A percentile compares a stretch with the other conserved stretches of the same genome.
Conservation (phyloP, 2,329 filamentous ascomycete species). For the Xylariaceae sp. region DNA sequence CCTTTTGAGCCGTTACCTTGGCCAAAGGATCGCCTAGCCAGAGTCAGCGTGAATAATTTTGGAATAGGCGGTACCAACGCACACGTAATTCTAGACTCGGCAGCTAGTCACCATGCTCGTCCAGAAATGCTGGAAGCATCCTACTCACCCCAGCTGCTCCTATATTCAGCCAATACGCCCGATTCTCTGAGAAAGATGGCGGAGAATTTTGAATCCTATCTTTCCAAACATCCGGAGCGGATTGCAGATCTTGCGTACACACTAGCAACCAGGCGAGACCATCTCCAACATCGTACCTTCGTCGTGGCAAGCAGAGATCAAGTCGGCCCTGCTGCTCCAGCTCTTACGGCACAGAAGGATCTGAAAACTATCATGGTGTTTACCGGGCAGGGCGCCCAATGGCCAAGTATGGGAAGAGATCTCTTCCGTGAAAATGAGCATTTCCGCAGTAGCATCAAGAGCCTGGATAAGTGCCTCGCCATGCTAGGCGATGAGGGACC, state of each 20-base stretch:
- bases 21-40: conserved; percentile 18
- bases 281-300: conserved; percentile 29
- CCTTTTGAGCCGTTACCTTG: conserved; percentile 8
- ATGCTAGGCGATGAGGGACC: conserved; percentile 13
- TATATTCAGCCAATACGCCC: conserved; percentile 24
- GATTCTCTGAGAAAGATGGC: conserved; percentile 21
- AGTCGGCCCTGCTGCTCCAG: conserved; percentile 9
- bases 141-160: conserved; percentile 19
- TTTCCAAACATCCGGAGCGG: not conserved
- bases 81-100: conserved; percentile 17
- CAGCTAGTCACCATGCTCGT: conserved; percentile 16
- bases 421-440: conserved; percentile 18
- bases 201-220: conserved; percentile 22
- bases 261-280: conserved; percentile 29
- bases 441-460: conserved; percentile 21
- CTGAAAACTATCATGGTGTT: conserved; percentile 27
- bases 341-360: not conserved
- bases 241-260: conserved; percentile 32
- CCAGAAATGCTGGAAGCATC: not conserved
- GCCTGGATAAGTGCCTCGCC: conserved; percentile 17
- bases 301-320: conserved; percentile 16
- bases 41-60: conserved; percentile 34
- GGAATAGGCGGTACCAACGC: conserved; percentile 34
- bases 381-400: conserved; percentile 35
- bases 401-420: conserved; percentile 27